These are phyloP conservation scores for Rhizomucor pusillus DNA, from an alignment of 371 early-diverging fungal species.

Conservation along the genomic window DNA sequence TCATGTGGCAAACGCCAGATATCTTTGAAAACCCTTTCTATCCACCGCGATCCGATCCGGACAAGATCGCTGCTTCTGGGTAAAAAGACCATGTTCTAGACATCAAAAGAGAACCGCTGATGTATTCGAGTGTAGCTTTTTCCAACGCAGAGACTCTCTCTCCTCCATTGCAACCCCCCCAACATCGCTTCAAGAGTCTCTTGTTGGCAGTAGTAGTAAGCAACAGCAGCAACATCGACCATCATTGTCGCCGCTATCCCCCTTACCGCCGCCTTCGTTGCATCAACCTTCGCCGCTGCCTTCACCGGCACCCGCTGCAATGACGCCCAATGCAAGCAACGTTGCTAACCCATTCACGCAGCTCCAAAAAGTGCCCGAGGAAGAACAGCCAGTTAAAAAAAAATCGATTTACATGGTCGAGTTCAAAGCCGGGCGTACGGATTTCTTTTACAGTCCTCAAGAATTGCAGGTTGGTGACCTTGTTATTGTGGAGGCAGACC, in stretches of 20 bases:
- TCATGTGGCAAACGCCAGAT: no score
- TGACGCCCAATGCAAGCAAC: not conserved
- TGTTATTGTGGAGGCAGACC: conserved; percentile 95
- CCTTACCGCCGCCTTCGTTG: not conserved
- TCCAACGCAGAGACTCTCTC: no score
- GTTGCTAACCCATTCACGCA: conserved; percentile 2
- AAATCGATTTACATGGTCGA: conserved; percentile 73
- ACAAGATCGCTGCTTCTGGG: no score
- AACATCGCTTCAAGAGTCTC: no score
- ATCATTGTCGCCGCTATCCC: conserved; percentile 7
- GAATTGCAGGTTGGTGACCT: conserved; percentile 62
- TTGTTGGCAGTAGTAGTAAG: not conserved
- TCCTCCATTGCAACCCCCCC: no score
- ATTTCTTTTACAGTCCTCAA: conserved; percentile 68
- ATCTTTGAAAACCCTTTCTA: no score
- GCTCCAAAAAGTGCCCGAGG: conserved; percentile 7
- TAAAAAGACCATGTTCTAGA: no score
- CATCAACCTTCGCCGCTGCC: conserved; percentile 10
- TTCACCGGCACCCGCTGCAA: conserved; percentile 5
- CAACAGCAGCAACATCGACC: conserved; percentile 1
- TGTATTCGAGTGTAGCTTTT: no score
- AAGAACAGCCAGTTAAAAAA: conserved; percentile 13
- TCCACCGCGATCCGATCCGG: no score
- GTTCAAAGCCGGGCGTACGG: conserved; percentile 84
- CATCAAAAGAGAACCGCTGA: no score